A percentile compares a stretch with the other conserved stretches of the same genome.
Conservation (phyloP, 306 rosid genomes). For the Pachyrhizus erosus region DNA sequence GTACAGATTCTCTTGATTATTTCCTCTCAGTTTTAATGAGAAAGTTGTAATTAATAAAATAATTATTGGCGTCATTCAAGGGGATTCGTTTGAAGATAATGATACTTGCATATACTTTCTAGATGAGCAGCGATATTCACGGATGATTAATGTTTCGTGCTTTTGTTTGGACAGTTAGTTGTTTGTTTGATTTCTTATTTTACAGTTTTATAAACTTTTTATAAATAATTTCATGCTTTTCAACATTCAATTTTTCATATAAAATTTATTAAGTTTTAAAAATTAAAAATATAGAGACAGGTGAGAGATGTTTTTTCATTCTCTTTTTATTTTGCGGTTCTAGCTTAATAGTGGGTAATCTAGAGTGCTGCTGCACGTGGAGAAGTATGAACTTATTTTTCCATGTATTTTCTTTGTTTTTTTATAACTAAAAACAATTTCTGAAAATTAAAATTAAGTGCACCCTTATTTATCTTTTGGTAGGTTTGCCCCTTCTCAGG, state of each 20-base stretch:
- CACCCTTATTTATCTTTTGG: neutral
- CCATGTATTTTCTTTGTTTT: too few relatives aligned
- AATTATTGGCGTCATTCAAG: slow-evolving; percentile 33
- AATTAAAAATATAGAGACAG: too few relatives aligned
- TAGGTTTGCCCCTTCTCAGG: neutral
- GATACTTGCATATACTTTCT: neutral
- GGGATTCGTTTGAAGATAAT: slow-evolving; percentile 1
- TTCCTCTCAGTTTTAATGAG: slow-evolving; percentile 46
- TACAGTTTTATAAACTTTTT: neutral
- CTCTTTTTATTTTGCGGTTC: too few relatives aligned
- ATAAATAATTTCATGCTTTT: neutral
- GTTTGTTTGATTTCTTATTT: neutral
- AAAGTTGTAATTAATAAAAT: slow-evolving; percentile 35
- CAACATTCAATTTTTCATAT: neutral
- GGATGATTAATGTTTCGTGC: neutral
- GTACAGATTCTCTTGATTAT: slow-evolving; percentile 45
- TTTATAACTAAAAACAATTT: neutral
- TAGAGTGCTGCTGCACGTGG: too few relatives aligned
- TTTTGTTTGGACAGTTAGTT: neutral
- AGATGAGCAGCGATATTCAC: neutral
- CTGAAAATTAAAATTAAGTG: neutral
- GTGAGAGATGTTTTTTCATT: neutral
- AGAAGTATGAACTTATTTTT: too few relatives aligned
- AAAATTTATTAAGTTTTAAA: too few relatives aligned
- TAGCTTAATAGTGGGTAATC: too few relatives aligned